Base-by-base conservation (phyloP, 306 rosid genomes). In the Elaeagnus macrophylla region DNA sequence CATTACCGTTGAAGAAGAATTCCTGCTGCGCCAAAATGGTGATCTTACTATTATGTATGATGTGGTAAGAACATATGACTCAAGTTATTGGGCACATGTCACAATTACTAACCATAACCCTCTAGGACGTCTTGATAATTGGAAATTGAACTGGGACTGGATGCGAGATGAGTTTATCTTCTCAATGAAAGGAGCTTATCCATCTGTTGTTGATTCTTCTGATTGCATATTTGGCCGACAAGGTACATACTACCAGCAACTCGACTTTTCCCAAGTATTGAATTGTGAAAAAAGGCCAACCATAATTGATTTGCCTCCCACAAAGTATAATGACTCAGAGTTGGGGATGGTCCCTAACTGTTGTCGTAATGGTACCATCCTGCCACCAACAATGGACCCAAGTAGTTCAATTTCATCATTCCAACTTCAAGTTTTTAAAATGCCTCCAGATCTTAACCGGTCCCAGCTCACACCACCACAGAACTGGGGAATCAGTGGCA, bases 101-200 rank as follows among this genome's bases (percentile, higher is more conserved):
- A 70, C 88, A 9, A 88, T 93, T 7, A 55, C 75, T n/a, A 93
- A 82, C 75, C 96, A 88, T 59, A 84, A 93, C 65, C 53, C 88
- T 5, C 94, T 93, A 19, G 99, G 96, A 12, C 94, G 96, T 71
- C 95, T 93, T 79, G 96, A 93, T 63, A 70, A 81, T 57, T 93
- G 99, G 99, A 73, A 71, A 51, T 72, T 93, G 59, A 85, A 86
- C 61, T 93, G 96, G 96, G 88, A 93, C 10, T 93, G 99, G 99
- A 93, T 83, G 94, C 72, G 48, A 48, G 81, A 76, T 50, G 99
- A 93, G 67, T 88, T 93, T 51, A 93, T 93, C 57, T 52, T 0
- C 51, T 0, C 84, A 2, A 93, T 88, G 99, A 93, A 73, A 43
- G 99, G 99, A n/a, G 99, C 99, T 46, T 82, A 84, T 72, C 95